Base-by-base conservation (phyloP, 2,329 filamentous ascomycete species). In the Periconia sp. region DNA sequence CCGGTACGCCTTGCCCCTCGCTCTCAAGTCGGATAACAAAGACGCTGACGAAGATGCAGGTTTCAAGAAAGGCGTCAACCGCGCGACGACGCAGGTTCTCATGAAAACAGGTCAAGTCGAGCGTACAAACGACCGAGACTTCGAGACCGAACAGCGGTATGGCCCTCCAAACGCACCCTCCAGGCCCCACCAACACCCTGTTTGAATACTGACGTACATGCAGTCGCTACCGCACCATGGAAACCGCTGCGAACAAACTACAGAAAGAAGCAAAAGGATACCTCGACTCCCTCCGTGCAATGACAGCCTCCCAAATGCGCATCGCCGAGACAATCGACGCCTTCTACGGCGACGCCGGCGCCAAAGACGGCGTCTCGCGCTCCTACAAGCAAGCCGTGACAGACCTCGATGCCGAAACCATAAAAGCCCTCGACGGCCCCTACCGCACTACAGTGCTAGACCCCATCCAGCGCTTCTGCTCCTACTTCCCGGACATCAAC, bases 101-200 rank as follows among this genome's bases (percentile, higher is more conserved):
- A 97, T 99, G 92, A 99, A 99, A 82, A 95, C 58, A 84, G 89
- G 94, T 48, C 94, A 97, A 78, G 95, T 99, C 62, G 94, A 99
- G 75, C 92, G 94, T 77, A 99, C 94, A 18, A 96, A 92, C 71
- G 94, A 99, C 76, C 89, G 95, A 58, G 94, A 97, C 71, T 99
- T 97, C 73, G 94, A 97, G 74, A 92, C 97, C 39, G 95, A 99
- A 73, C 90, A 95, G 73, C 85, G 89, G 87, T 91, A 71, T 29
- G 70, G 31, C 36, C 17, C 31, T 30, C 29, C 31, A 26, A 18
- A 32, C 26, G 31, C 29, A 16, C 24, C 33, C 36, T 32, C 24
- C 10, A 40, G 43, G 36, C 34, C 15, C 17, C 26, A 12, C 30
- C 28, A 36, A 42, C 21, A 15, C n/a, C 22, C n/a, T n/a, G 23